Base-by-base conservation (phyloP, 257 asterid species). In the Henckelia pumila region DNA sequence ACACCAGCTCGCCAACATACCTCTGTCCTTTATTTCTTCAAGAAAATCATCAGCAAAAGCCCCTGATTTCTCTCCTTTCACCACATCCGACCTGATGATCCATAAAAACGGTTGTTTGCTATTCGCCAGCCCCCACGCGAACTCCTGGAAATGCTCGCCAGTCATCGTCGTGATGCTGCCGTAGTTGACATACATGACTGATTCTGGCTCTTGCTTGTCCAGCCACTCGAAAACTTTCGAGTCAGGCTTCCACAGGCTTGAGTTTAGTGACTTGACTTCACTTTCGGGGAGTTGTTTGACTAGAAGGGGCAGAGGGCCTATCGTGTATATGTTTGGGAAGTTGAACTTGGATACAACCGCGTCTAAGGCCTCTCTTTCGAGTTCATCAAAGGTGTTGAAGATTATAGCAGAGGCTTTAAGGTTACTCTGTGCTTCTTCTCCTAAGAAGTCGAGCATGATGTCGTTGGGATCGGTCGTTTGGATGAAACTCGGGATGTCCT, bases 91-190 rank as follows among this genome's bases (percentile, higher is more conserved):
- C 67, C 89, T 77, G 1, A 81, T 63, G 23, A 87, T 73, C 91
- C 95, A 85, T 5, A 87, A 20, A 60, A 85, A 87, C 3, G 77
- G 81, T 22, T 72, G 84, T 40, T 67, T 68, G 64, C 86, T 83
- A 0, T 70, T 52, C 0, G 88, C 91, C 1, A 87, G 79, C 17
- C 92, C 95, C 86, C 82, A 76, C 0, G 89, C 95, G 8, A 87
- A 83, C 37, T 85, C 95, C 6, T 21, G 70, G 7, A 85, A 77
- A 20, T 87, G 80, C 0, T 71, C 35, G 9, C 49, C 26, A 0
- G 83, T 35, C 87, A 87, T 83, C 14, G 85, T 77, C 3, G 89
- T 78, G 64, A 83, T 71, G 52, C 89, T 77, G 16, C 89, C 91
- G 5, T 81, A 87, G 55, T 83, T 87, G 14, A 85, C 88, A 29